phyloP scores from a whole-genome alignment of 192 early-diverging fungal genomes.

The Coemansia sp. region DNA sequence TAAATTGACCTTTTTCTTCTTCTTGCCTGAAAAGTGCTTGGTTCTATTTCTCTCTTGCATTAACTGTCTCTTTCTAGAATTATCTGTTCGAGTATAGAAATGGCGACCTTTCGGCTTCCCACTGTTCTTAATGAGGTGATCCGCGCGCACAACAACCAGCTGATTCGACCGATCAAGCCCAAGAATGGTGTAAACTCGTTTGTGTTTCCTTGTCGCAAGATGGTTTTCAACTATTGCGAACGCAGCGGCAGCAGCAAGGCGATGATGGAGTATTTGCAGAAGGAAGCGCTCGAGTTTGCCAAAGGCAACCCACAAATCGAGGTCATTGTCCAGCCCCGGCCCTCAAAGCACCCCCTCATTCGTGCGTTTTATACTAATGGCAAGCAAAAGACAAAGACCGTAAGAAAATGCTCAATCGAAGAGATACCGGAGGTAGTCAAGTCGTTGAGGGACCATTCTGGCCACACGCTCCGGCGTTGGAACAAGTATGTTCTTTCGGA shows the following conservation, averaged over 20 bases:
- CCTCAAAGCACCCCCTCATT: constrained; percentile 72
- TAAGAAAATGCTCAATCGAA: constrained; percentile 60
- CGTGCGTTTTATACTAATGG: constrained; percentile 68
- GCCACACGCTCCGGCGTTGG: constrained; percentile 59
- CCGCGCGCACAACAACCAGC: constrained; percentile 28
- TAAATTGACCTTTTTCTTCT: neutral
- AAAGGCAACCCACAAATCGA: constrained; percentile 77
- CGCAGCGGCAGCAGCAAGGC: constrained; percentile 74
- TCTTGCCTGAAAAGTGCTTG: constrained; percentile 2
- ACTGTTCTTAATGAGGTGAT: constrained; percentile 43
- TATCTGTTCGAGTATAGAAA: neutral
- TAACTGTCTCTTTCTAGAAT: neutral
- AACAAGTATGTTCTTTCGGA: constrained; percentile 76
- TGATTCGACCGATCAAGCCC: constrained; percentile 32
- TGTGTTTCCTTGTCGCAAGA: constrained; percentile 72
- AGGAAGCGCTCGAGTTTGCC: constrained; percentile 60
- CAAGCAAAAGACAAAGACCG: constrained; percentile 58
- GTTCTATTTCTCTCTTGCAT: neutral
- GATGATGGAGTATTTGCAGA: constrained; percentile 75
- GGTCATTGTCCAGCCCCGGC: constrained; percentile 70
- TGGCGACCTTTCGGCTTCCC: constrained; percentile 44
- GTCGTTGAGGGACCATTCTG: constrained; percentile 67
- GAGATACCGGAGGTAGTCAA: constrained; percentile 66
- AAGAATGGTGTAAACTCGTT: constrained; percentile 76
- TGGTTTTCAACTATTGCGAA: constrained; percentile 84